These are phyloP conservation scores for Fusarium luffae DNA, from an alignment of 2,329 filamentous ascomycete genomes.

Conservation along the genomic window DNA sequence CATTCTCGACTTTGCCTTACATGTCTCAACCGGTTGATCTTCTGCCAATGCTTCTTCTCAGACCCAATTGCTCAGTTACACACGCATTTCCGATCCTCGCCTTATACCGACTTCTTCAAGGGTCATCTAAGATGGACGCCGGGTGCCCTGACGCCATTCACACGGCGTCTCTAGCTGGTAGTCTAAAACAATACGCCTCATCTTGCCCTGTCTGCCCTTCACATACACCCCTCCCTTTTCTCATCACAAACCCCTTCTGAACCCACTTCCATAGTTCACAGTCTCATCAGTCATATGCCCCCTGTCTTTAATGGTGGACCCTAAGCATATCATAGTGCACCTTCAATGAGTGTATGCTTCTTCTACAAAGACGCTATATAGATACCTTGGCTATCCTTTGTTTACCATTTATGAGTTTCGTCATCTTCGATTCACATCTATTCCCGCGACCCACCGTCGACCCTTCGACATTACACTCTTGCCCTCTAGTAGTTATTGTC, in stretches of 20 bases:
- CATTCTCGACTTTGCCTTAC: constrained; percentile 33
- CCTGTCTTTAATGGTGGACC: constrained; percentile 41
- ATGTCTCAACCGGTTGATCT: constrained; percentile 7
- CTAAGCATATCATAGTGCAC: constrained; percentile 32
- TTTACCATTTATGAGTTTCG: constrained; percentile 39
- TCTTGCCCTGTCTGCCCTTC: constrained; percentile 38
- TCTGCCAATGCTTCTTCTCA: neutral
- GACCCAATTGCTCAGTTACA: constrained; percentile 21
- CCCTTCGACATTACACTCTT: constrained; percentile 22
- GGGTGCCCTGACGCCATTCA: constrained; percentile 39
- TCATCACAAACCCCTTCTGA: constrained; percentile 26
- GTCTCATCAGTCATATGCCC: constrained; percentile 40
- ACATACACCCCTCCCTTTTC: constrained; percentile 35
- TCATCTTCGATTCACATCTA: constrained; percentile 42
- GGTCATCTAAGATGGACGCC: constrained; percentile 8
- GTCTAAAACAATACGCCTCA: constrained; percentile 43
- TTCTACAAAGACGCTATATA: constrained; percentile 41
- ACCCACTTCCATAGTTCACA: constrained; percentile 22
- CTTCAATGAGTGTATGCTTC: constrained; percentile 34
- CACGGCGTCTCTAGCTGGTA: constrained; percentile 34
- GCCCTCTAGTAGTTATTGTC: constrained; percentile 34
- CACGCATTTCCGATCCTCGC: constrained; percentile 11
- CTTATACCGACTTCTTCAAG: constrained; percentile 16
- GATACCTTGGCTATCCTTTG: constrained; percentile 41
- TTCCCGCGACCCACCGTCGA: constrained; percentile 36